These are phyloP conservation scores for Coemansia reversa DNA, from an alignment of 192 early-diverging fungal species.

Conservation along the genomic window DNA sequence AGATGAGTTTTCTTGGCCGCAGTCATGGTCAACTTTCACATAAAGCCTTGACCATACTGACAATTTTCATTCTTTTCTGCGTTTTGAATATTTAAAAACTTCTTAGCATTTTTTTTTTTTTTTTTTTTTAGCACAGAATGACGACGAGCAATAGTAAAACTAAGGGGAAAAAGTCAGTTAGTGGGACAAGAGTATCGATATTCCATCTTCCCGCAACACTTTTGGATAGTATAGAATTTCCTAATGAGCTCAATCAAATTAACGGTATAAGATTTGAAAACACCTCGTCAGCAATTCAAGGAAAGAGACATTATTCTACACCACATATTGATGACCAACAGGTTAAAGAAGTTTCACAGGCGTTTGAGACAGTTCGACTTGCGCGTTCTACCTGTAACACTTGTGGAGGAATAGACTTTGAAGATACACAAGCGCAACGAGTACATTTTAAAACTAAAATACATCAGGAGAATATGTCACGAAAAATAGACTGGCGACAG, in stretches of 20 bases:
- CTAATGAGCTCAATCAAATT: not conserved
- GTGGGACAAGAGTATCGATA: not conserved
- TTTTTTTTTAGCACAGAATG: not conserved
- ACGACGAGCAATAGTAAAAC: not conserved
- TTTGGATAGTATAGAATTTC: not conserved
- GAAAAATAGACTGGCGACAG: conserved; percentile 29
- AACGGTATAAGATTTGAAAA: not conserved
- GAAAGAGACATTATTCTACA: conserved; percentile 17
- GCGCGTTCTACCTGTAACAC: conserved; percentile 31
- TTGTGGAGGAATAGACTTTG: conserved; percentile 45
- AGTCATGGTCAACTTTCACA: no score
- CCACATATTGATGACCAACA: not conserved
- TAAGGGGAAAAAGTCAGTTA: not conserved
- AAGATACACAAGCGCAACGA: conserved; percentile 19
- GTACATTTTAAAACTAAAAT: conserved; percentile 20
- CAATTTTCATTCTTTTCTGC: no score
- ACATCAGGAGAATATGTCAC: conserved; percentile 26
- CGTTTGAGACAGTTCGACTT: conserved; percentile 24
- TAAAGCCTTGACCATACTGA: no score
- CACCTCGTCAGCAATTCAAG: not conserved
- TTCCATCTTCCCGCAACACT: not conserved
- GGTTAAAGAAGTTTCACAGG: not conserved
- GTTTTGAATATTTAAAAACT: no score
- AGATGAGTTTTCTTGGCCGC: no score
- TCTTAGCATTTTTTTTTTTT: no score